Base-by-base conservation (phyloP, 2,329 filamentous ascomycete species). In the Niveomyces coronatus region DNA sequence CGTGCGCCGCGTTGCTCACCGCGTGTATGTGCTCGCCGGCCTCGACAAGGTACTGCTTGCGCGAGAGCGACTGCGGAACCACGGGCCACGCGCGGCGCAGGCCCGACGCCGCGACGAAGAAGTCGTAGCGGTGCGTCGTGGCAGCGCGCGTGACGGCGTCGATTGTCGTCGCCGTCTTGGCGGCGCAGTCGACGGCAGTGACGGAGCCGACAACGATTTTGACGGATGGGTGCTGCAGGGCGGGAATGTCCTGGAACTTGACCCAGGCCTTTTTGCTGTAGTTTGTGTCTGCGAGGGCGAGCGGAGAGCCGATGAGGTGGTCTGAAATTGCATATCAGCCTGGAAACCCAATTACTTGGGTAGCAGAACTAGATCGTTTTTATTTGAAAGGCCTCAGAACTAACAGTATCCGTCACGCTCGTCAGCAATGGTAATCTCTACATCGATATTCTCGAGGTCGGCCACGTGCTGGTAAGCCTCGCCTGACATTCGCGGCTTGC, bases 401-500 rank as follows among this genome's bases (percentile, higher is more conserved):
- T 49, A 64, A 87, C 82, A 87, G 55, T 77, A 87, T n/a, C 84
- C 84, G 63, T 88, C 83, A n/a, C 81, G 67, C 56, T 87, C 81
- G 49, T 88, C 82, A 17, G 85, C 76, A 16, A 88, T 70, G 16
- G 80, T 86, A 35, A 88, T 77, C 26, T 85, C 71, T 11, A 85
- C 58, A 1, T 74, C 67, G 31, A 80, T 63, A 17, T 63, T 65
- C 31, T 64, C 62, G 15, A 64, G 53, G 20, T 60, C 51, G 45
- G 60, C 46, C 48, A 67, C 48, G 51, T 69, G 60, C 30, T 44
- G 41, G 39, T 63, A 63, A n/a, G 50, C 50, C 23, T 55, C 48
- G 15, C 49, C 53, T 33, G 54, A 53, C 52, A 59, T 55, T 29
- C 76, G 70, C n/a, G 71, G 63, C 7, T 58, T 52, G 43, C 65